A percentile compares a stretch with the other conserved stretches of the same genome.
Evolutionary conservation across 2,329 filamentous ascomycete genomes (phyloP).

Genomic region (Escovopsis weberi): DNA sequence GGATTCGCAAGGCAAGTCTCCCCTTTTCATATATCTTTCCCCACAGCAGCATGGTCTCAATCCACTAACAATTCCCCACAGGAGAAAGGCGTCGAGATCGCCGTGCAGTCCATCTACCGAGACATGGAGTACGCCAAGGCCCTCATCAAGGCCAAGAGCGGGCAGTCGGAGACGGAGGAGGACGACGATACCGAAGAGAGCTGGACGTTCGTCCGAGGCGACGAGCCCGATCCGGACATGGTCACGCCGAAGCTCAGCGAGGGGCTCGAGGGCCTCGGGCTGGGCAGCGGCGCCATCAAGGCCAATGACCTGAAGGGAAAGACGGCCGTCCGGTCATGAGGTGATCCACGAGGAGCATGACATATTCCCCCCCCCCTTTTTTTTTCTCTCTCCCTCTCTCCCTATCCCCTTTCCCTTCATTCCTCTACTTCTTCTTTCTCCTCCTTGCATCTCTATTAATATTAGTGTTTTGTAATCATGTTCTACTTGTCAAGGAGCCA

Average conservation of each 20-base stretch:
- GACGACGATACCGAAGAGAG: constrained; percentile 56
- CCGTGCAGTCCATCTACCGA: constrained; percentile 85
- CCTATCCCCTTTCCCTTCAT: background rate
- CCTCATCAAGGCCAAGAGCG: constrained; percentile 53
- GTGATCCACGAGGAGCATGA: background rate
- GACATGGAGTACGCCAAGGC: constrained; percentile 87
- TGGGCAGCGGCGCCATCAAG: constrained; percentile 11
- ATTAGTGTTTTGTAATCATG: background rate
- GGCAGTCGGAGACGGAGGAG: constrained; percentile 25
- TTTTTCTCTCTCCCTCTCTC: background rate
- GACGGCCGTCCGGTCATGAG: background rate
- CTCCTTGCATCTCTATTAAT: background rate
- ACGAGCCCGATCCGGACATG: constrained; percentile 31
- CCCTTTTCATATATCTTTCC: background rate
- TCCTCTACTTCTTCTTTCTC: background rate
- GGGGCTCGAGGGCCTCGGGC: constrained; percentile 13
- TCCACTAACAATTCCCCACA: constrained; percentile 18
- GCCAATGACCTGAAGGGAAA: constrained; percentile 10
- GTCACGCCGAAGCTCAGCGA: constrained; percentile 26
- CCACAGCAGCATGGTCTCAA: constrained; percentile 12
- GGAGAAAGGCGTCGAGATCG: constrained; percentile 82
- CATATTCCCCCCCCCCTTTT: background rate
- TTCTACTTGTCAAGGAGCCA: too few relatives aligned
- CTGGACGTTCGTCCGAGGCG: constrained; percentile 74
- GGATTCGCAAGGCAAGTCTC: constrained; percentile 63